Base-by-base conservation (phyloP, 164 flowering plant species). In the Annona cherimola region DNA sequence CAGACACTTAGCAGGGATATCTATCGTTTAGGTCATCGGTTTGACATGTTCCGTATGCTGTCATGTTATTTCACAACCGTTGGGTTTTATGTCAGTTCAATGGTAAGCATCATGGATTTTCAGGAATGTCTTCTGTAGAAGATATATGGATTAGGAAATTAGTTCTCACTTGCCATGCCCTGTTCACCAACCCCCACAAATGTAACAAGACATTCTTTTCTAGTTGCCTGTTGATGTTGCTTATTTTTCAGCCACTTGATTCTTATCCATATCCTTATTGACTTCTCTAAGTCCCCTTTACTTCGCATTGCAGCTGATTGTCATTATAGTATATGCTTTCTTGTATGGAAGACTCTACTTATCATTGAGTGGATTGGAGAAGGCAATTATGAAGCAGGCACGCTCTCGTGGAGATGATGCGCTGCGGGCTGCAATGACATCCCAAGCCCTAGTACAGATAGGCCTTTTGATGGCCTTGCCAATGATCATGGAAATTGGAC, bases 11-110 rank as follows among this genome's bases (percentile, higher is more conserved):
- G 99, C 83, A 81, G 98, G 76, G 99, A 96, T 71, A 81, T 96
- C 70, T 96, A 96, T 74, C 85, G 97, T 55, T 69, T 96, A 63
- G 98, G 99, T 5, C 99, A 92, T 76, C 92, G 98, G 26, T 96
- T 96, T 76, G 99, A 96, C 85, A 87, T 96, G 79, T 96, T 96
- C 83, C 94, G 98, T 72, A 93, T 96, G 99, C 79, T 96, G 61
- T 96, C 99, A 40, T 90, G 89, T 69, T 96, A 90, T 73, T 93
- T 85, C 69, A 93, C 99, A 4, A 93, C 98, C 1, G 81, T 87
- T 42, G 99, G 98, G 39, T 91, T 92, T 77, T 96, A 96, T 67
- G 73, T 88, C 83, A 93, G 97, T 82, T 78, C 98, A 70, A 77
- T 96, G 98, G 99, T 96, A 91, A 89, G 16, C 12, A 11, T 9